phyloP scores from a whole-genome alignment of 257 asterid species.

The Salvia hispanica region DNA sequence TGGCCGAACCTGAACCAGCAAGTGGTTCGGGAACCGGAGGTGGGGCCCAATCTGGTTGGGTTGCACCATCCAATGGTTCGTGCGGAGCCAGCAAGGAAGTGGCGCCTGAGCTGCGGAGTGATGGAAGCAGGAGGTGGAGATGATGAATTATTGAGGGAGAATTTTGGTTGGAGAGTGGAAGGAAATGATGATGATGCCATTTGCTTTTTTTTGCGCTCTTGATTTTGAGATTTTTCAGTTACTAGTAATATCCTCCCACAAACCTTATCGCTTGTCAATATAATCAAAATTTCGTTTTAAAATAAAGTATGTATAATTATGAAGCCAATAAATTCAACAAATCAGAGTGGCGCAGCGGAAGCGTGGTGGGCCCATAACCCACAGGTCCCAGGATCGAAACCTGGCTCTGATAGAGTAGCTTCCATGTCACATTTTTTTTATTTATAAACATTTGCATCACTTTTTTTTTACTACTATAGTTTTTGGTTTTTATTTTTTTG shows the following conservation, averaged over 20 bases:
- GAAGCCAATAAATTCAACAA: too few species aligned
- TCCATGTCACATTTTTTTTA: too few species aligned
- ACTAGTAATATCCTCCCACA: not conserved
- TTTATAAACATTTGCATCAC: too few species aligned
- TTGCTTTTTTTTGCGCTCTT: slow-evolving; percentile 2
- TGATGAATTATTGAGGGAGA: slow-evolving; percentile 29
- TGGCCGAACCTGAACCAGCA: slow-evolving; percentile 95
- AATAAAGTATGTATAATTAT: too few species aligned
- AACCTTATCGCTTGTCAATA: slow-evolving; percentile 13
- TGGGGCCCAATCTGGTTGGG: slow-evolving; percentile 48
- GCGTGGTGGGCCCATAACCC: slow-evolving; percentile 99
- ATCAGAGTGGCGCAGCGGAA: slow-evolving; percentile 99
- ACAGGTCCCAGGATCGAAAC: slow-evolving; percentile 99
- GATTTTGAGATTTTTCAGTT: not conserved
- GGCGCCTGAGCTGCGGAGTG: slow-evolving; percentile 31
- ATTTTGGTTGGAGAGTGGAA: slow-evolving; percentile 43
- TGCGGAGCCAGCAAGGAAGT: slow-evolving; percentile 43
- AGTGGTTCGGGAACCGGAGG: slow-evolving; percentile 53
- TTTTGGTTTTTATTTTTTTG: too few species aligned
- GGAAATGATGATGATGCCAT: slow-evolving; percentile 55
- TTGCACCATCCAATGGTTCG: slow-evolving; percentile 54
- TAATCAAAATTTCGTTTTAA: too few species aligned
- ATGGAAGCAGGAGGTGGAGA: not conserved
- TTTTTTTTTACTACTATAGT: too few species aligned
- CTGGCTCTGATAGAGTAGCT: slow-evolving; percentile 76